Evolutionary conservation across 2,329 filamentous ascomycete genomes (phyloP), one percentile per base, ranked within the genome.

Genomic region (Aspergillus neotritici): DNA sequence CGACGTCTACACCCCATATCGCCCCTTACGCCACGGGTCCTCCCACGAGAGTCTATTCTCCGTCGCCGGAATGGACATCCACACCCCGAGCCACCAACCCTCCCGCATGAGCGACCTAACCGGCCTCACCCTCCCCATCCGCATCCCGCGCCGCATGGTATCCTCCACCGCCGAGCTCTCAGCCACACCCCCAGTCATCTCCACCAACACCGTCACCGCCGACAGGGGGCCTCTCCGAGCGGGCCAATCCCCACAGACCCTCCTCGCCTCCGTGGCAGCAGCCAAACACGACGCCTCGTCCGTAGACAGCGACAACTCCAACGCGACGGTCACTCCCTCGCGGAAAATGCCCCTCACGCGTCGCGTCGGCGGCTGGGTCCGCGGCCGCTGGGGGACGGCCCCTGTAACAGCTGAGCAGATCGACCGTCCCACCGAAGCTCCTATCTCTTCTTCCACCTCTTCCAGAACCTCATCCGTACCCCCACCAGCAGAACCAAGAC

Each of bases 41-140:
- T 95, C 90, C 1, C 88, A 94, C 55, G 90, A 96, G 62, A 94
- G 87, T 13, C 83, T 96, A 48, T 78, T 96, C 53, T 96, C 90
- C 0, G 77, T 95, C 2, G 80, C 83, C 0, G 89, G 88, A 2
- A 83, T 95, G 63, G 91, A 96, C 60, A 94, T 95, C 38, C 89
- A 94, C 62, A 89, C 86, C 0, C 74, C 94, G 4, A 83, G 84
- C 56, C 76, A 77, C 1, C 79, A 86, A 4, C 87, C 87, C 0
- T 87, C 85, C 29, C 87, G 94, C 56, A 76, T 93, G 46, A 79
- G 83, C 13, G 71, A 15, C 58, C 80, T 48, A 62, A 75, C 39
- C 71, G 73, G 28, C 67, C 78, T 16, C n/a, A 21, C 44, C 73
- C 61, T 41, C 3, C 50, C 53, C 5, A 48, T 58, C 30, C 61